A percentile compares a stretch with the other conserved stretches of the same genome.
Conservation (phyloP, 2,329 filamentous ascomycete species). For the Xylaria sp. region DNA sequence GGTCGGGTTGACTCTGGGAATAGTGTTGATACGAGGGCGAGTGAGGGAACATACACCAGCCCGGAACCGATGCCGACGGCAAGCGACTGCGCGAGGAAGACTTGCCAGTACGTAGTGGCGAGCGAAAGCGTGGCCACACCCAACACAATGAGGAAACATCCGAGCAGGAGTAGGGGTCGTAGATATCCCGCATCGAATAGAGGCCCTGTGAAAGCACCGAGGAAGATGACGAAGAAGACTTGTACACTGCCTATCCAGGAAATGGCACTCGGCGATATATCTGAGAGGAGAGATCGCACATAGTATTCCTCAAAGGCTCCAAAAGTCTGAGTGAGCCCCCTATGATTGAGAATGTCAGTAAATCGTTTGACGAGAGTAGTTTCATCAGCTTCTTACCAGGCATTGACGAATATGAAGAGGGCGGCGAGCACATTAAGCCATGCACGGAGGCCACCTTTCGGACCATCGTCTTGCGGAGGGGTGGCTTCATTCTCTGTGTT, state of each 20-base stretch:
- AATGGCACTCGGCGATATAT: constrained; percentile 5
- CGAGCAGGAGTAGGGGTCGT: not conserved
- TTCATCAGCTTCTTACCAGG: constrained; percentile 1
- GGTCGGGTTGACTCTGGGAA: constrained; percentile 41
- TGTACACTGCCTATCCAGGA: constrained; percentile 42
- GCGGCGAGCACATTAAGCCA: constrained; percentile 5
- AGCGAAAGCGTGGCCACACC: constrained; percentile 51
- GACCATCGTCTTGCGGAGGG: not conserved
- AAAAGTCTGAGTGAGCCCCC: constrained; percentile 4
- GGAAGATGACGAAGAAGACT: constrained; percentile 29
- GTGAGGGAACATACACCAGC: not conserved
- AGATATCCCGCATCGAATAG: constrained; percentile 33
- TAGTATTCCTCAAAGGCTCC: constrained; percentile 5
- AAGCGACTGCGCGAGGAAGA: constrained; percentile 36
- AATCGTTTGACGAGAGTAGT: no score
- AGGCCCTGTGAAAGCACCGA: constrained; percentile 11
- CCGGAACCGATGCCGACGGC: constrained; percentile 40
- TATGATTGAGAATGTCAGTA: not conserved
- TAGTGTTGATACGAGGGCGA: not conserved
- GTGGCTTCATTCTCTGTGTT: not conserved
- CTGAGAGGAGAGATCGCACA: not conserved
- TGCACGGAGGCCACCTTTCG: not conserved
- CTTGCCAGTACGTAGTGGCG: constrained; percentile 37
- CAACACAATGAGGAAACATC: constrained; percentile 32
- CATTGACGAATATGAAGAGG: constrained; percentile 8